Base-by-base conservation (phyloP, 1,139 yeast species). In the Williopsis jadinii region DNA sequence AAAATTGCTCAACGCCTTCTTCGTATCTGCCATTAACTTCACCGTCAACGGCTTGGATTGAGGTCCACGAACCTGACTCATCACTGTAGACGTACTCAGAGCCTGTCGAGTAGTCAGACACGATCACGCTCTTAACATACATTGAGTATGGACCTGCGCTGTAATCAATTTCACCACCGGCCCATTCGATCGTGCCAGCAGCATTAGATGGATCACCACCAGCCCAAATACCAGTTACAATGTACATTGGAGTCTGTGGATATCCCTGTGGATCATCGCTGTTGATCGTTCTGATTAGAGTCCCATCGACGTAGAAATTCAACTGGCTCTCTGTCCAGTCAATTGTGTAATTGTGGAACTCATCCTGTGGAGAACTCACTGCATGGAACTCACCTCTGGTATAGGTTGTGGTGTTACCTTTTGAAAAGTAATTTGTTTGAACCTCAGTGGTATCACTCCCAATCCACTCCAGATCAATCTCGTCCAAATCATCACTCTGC, bases 401-500 rank as follows among this genome's bases (percentile, higher is more conserved):
- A 56, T 80, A 85, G n/a, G 87, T 75, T 3, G 78, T 61, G 2
- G 84, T 77, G 52, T 83, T 69, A 45, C 96, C 96, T 59, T 86
- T 83, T 32, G 86, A 76, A 63, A 86, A 88, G 61, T 64, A 88
- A 61, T 88, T 87, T 31, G 92, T 72, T 63, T 86, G 95, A 56
- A 84, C 80, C 56, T 82, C 77, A 35, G 74, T 68, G 14, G 68
- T 69, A 55, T 85, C 92, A 41, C 84, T 78, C 24, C 96, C 96
- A 42, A 84, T 69, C 76, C 92, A 80, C 61, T 87, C 96, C 40
- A 85, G 62, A 64, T 87, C 96, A 36, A 87, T 77, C 64, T 87
- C 96, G 61, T 87, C 96, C 48, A 81, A 66, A 54, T 83, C 95
- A 59, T 87, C 95, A 51, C 88, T 80, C 60, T 86, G 95, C 46